These are phyloP conservation scores for Aspergillus uvarum DNA, from an alignment of 2,329 filamentous ascomycete species.

Conservation along the genomic window DNA sequence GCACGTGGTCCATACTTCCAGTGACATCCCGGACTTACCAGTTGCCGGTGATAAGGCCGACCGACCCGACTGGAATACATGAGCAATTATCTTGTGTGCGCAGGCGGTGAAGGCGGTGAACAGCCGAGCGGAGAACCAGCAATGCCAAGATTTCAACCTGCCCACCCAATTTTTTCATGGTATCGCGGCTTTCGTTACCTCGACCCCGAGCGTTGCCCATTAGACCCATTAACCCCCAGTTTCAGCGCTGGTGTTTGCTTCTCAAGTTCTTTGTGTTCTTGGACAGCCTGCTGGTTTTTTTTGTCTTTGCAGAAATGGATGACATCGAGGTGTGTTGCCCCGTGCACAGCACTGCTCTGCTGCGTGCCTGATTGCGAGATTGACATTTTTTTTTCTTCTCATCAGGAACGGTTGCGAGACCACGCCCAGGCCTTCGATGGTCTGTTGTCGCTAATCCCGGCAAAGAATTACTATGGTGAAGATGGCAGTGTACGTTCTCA, in stretches of 20 bases:
- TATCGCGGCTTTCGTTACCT: slow-evolving; percentile 25
- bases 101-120: slow-evolving; percentile 27
- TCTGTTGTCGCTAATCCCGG: slow-evolving; percentile 81
- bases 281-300: slow-evolving; percentile 4
- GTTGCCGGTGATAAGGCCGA: background rate
- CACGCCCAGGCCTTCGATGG: slow-evolving; percentile 78
- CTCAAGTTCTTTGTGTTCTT: background rate
- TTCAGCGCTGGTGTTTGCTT: slow-evolving; percentile 10
- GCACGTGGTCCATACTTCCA: too few species aligned
- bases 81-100: background rate
- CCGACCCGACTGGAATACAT: background rate
- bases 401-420: slow-evolving; percentile 50
- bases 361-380: slow-evolving; percentile 18
- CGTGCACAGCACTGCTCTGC: slow-evolving; percentile 8
- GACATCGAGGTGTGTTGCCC: slow-evolving; percentile 40
- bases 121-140: slow-evolving; percentile 33
- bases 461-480: slow-evolving; percentile 86
- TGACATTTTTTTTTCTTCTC: slow-evolving; percentile 25
- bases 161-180: slow-evolving; percentile 41
- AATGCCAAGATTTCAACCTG: slow-evolving; percentile 41
- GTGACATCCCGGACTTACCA: background rate
- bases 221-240: slow-evolving; percentile 12
- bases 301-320: slow-evolving; percentile 29
- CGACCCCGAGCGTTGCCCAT: slow-evolving; percentile 15
- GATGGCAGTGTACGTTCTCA: slow-evolving; percentile 71